Evolutionary conservation across 2,329 filamentous ascomycete species (phyloP), one percentile per base, ranked within the genome.

Genomic region (Clarireedia monteithiana): DNA sequence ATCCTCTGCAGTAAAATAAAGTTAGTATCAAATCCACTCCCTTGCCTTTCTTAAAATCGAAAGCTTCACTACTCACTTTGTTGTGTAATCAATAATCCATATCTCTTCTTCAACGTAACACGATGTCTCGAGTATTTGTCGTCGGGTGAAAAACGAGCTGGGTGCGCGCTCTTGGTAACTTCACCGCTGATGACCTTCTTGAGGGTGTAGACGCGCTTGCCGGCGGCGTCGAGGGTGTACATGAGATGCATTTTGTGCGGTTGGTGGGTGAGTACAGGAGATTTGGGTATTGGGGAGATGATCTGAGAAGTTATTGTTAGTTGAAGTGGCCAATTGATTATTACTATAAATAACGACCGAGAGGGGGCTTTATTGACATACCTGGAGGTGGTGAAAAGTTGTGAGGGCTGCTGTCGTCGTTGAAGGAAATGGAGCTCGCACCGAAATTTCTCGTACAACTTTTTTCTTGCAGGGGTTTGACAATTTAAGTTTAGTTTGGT

Each of bases 51-150:
- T 53, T 23, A 14, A 9, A n/a, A 1, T 23, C 17, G 15, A 6
- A 44, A 17, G 2, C 39, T 7, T n/a, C 6, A 42, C 38, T 58
- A 68, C 75, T 61, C 70, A 79, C 81, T 78, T 71, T 84, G 86
- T 79, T 95, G 89, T 53, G 88, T 94, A 71, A 96, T 76, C 60
- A 97, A 83, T 62, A 96, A 80, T 49, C 86, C 86, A 70, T 95
- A 97, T 69, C 94, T 82, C 78, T 89, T 91, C 85, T 96, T 96
- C 68, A 97, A 80, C 20, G 91, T 95, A 50, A 97, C 91, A 66
- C 94, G 85, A 77, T 97, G 92, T 70, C 90, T 88, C 69, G 91
- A 96, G 82, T 95, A 97, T 80, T 96, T 96, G 80, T 99, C 94
- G 75, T 99, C 94, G 62, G 94, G 94, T 48, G 90, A 96, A 80